These are phyloP conservation scores for Xerocomus minutiporus DNA, from an alignment of 1,284 basidiomycete genomes.

Conservation along the genomic window DNA sequence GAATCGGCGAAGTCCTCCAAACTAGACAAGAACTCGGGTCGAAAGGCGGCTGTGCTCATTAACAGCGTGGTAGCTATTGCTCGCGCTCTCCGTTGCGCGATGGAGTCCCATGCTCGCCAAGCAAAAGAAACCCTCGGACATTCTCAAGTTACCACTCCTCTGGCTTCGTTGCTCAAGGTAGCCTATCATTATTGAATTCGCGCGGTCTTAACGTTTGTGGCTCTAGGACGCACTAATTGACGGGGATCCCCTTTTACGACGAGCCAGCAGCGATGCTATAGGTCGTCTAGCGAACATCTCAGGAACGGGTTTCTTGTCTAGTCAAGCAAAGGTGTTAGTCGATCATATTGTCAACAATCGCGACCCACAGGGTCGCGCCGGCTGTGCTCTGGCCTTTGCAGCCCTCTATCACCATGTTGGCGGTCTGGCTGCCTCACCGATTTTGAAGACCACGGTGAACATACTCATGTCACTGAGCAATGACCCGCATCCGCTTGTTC, in stretches of 20 bases:
- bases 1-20: conserved; percentile 72
- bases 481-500: conserved; percentile 95
- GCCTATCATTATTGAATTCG: conserved; percentile 13
- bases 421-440: conserved; percentile 87
- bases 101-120: conserved; percentile 48
- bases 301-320: conserved; percentile 81
- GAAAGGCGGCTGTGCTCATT: conserved; percentile 83
- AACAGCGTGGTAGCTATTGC: conserved; percentile 83
- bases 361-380: conserved; percentile 88
- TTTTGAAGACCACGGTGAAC: conserved; percentile 95
- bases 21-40: conserved; percentile 83
- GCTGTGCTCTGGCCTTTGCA: conserved; percentile 93
- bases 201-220: conserved; percentile 4
- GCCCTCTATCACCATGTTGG: conserved; percentile 92
- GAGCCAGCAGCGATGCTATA: conserved; percentile 84
- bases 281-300: conserved; percentile 84
- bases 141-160: conserved; percentile 59
- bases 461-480: conserved; percentile 93
- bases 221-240: conserved; percentile 76
- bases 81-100: conserved; percentile 65
- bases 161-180: conserved; percentile 79
- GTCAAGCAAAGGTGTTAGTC: conserved; percentile 88
- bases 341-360: conserved; percentile 97
- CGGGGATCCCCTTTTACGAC: conserved; percentile 73
- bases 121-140: conserved; percentile 69